Evolutionary conservation across 1,284 basidiomycete genomes (phyloP), one percentile per base, ranked within the genome.

Genomic region (Ganoderma leucocontextum): DNA sequence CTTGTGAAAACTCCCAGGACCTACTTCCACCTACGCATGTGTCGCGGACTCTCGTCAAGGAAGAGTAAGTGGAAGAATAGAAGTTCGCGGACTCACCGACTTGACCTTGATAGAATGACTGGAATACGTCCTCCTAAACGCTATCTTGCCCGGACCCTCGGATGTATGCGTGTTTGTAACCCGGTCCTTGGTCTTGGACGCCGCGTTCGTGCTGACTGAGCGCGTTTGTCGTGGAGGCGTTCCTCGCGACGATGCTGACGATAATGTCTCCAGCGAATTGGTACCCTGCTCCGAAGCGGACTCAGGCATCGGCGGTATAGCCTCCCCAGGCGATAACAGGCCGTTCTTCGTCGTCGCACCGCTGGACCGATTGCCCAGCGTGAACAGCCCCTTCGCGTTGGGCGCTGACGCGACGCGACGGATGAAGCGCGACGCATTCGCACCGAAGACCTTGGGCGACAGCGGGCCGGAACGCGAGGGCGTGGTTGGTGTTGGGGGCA

Each of bases 101-200:
- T 91, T 87, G 75, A 97, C 92, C 85, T 98, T 98, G 85, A 99
- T 98, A 53, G 96, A 98, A 81, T 98, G 98, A 79, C 95, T 96
- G 59, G 95, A 97, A 81, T 99, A 99, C 57, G 97, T 99, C 75
- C 97, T 83, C 71, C 95, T 88, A 82, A 99, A 99, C 39, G 93
- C 89, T 67, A 87, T 81, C 81, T 91, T 89, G 69, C 88, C 86
- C 42, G 89, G 87, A 8, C 83, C 83, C 15, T 86, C 85, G 38
- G 75, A 55, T 81, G 75, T 60, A 62, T 75, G 73, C 49, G 76
- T 81, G 72, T 82, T 86, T 61, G 82, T 80, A 66, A 85, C 82
- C 72, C 82, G 82, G 63, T 79, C 81, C 75, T 82, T 86, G 65
- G 80, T 79, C 75, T 82, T 78, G 76, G 66, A 76, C 52, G 53